A percentile compares a stretch with the other conserved stretches of the same genome.
These are phyloP conservation scores for Podila verticillata DNA, from an alignment of 192 early-diverging fungal genomes.

Conservation along the genomic window DNA sequence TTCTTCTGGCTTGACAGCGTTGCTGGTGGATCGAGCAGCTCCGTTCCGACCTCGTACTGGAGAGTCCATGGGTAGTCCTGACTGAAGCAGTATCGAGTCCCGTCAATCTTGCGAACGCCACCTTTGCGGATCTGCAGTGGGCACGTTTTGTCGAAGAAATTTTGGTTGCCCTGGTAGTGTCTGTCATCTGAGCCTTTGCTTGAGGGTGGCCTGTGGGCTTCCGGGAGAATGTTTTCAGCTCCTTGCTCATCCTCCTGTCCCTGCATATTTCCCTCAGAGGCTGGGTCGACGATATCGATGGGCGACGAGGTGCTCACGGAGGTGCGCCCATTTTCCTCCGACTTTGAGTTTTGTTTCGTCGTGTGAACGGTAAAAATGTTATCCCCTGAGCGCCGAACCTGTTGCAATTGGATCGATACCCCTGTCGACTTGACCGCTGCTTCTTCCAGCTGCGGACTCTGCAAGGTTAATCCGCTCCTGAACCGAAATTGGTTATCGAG, in stretches of 20 bases:
- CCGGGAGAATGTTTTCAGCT: too few relatives aligned
- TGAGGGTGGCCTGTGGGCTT: too few relatives aligned
- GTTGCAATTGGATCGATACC: not conserved
- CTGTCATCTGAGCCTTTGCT: constrained; percentile 12
- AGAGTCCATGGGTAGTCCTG: constrained; percentile 38
- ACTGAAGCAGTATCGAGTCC: constrained; percentile 23
- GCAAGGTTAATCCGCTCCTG: constrained; percentile 23
- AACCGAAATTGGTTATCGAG: constrained; percentile 33
- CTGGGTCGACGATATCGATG: too few relatives aligned
- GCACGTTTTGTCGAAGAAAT: constrained; percentile 44
- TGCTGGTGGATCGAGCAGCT: not conserved
- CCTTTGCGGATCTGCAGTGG: constrained; percentile 23
- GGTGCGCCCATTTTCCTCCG: too few relatives aligned
- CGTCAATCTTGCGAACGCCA: constrained; percentile 20
- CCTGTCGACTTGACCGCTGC: constrained; percentile 7
- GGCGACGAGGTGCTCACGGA: too few relatives aligned
- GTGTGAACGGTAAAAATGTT: constrained; percentile 14
- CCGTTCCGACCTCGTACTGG: constrained; percentile 20
- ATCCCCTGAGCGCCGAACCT: constrained; percentile 4
- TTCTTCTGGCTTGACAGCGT: not conserved
- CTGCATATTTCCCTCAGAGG: too few relatives aligned
- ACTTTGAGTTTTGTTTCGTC: not conserved
- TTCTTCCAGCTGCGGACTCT: constrained; percentile 43
- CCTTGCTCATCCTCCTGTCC: not conserved
- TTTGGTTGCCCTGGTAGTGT: constrained; percentile 31